Base-by-base conservation (phyloP, 768 basidiomycete genomes). In the Coprinopsis strossmayeri region DNA sequence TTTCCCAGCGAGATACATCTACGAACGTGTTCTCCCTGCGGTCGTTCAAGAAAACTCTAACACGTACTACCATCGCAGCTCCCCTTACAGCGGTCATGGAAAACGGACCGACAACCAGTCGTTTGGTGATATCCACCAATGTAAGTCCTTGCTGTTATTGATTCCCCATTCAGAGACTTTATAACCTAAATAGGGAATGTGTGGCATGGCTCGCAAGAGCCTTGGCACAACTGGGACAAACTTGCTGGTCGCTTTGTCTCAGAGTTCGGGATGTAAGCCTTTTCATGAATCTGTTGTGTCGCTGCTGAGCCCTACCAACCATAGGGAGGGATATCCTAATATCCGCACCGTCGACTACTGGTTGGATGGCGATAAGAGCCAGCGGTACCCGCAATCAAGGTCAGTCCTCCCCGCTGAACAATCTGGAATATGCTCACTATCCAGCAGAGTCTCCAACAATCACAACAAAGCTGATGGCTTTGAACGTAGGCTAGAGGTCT, bases 381-480 rank as follows among this genome's bases (percentile, higher is more conserved):
- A 97, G 61, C 73, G 90, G 24, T 87, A 78, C 69, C 92, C 95
- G 24, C 92, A 96, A 63, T 97, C 94, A 10, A 79, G 81, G 87
- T 82, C 57, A 37, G 64, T 50, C n/a, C 27, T 5, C 27, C 21
- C n/a, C 13, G 20, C 23, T 43, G 39, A 9, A 15, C 18, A 9
- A 13, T 18, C 20, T n/a, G 18, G 15, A 20, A 5, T 43, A 45
- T 43, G 39, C 47, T 38, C 9, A 35, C 32, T 44, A 26, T 40
- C 18, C 21, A 30, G 32, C 57, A 83, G 87, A 54, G 73, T 72
- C 4, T 82, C 82, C 56, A 78, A 71, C 52, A 84, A 84, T 59
- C 94, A 98, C 65, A 95, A 96, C 74, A 97, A 97, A 64, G 93
- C 92, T 4, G 82, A 74, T 59, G 89, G 89, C 3, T 90, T 82